A percentile compares a stretch with the other conserved stretches of the same genome.
These are phyloP conservation scores for Phaeodactylum tricornutum DNA, from an alignment of 108 stramenopile genomes.

Conservation along the genomic window DNA sequence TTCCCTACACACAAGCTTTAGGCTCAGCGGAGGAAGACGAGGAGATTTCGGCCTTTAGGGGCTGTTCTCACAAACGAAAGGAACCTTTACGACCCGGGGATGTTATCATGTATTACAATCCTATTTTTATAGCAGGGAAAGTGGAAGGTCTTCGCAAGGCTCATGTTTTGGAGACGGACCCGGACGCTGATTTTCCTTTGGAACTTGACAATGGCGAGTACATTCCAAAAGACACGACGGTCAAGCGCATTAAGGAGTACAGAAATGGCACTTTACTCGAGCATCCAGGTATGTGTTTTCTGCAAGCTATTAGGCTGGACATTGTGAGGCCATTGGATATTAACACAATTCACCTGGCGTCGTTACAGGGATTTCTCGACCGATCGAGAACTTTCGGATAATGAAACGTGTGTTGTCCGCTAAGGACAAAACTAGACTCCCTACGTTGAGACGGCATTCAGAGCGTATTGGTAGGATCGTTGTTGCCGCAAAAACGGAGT, in stretches of 20 bases:
- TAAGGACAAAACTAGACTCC: too few species aligned
- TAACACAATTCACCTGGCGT: too few species aligned
- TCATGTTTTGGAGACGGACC: conserved; percentile 36
- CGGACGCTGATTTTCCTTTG: conserved; percentile 19
- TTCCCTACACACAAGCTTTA: too few species aligned
- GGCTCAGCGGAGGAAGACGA: too few species aligned
- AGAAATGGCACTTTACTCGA: conserved; percentile 19
- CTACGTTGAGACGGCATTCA: too few species aligned
- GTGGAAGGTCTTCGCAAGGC: conserved; percentile 32
- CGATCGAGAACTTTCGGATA: conserved; percentile 4
- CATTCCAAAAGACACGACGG: conserved; percentile 27
- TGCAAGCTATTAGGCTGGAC: too few species aligned
- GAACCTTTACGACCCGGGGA: conserved; percentile 68
- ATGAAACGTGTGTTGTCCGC: neutral
- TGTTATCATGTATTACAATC: conserved; percentile 48
- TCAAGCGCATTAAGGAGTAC: conserved; percentile 47
- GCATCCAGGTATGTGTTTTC: conserved; percentile 44
- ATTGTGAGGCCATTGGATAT: too few species aligned
- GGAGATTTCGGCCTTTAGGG: too few species aligned
- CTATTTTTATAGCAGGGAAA: conserved; percentile 47
- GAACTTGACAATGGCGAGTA: conserved; percentile 40
- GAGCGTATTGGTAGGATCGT: too few species aligned
- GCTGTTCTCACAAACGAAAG: too few species aligned
- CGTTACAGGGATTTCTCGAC: too few species aligned
- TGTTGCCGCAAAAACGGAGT: too few species aligned